Evolutionary conservation across 2,329 filamentous ascomycete genomes (phyloP).

Genomic region (Diplodia sapinea): DNA sequence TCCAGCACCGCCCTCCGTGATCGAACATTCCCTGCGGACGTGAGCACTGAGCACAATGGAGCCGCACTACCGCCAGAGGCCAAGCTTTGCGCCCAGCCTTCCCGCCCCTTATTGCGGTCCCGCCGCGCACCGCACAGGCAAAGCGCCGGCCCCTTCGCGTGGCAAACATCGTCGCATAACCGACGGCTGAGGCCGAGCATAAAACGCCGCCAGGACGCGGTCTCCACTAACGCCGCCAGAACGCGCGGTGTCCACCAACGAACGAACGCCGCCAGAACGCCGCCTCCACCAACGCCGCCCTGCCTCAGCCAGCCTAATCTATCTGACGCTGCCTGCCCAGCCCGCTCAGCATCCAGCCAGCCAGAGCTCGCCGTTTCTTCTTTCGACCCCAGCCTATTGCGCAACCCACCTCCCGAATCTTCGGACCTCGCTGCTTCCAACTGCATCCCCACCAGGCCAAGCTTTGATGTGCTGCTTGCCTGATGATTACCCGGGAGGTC

Average conservation of each 20-base stretch:
- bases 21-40: neutral
- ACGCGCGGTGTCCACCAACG: too few relatives aligned
- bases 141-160: conserved; percentile 7
- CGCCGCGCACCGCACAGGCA: neutral
- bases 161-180: conserved; percentile 28
- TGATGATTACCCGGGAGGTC: neutral
- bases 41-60: conserved; percentile 4
- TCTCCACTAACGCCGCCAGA: too few relatives aligned
- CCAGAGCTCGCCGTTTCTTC: neutral
- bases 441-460: neutral
- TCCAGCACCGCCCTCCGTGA: neutral
- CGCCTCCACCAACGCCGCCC: conserved; percentile 10
- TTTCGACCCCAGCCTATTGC: conserved; percentile 13
- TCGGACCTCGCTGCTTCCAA: neutral
- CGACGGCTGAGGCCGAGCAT: conserved; percentile 6
- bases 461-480: conserved; percentile 2
- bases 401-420: conserved; percentile 4
- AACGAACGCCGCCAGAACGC: conserved; percentile 20
- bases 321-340: neutral
- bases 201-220: conserved; percentile 17
- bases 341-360: neutral
- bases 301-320: conserved; percentile 1
- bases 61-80: neutral
- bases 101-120: conserved; percentile 1
- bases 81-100: conserved; percentile 5